Evolutionary conservation across 345 rosid genomes (phyloP).

Genomic region (Brassica carinata): DNA sequence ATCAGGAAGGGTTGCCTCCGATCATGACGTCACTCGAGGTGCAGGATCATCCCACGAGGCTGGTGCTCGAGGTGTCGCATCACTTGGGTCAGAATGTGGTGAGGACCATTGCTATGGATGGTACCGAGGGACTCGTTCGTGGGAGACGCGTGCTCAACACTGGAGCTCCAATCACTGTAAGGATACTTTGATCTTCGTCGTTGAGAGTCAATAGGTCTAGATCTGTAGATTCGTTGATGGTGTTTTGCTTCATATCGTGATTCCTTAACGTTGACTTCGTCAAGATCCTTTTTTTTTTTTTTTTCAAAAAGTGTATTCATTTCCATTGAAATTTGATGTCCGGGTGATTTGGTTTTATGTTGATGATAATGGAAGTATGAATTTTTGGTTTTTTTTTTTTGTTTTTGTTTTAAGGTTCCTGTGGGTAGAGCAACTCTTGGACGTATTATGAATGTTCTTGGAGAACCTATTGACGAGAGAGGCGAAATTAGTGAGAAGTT

Average conservation of each 20-base stretch:
- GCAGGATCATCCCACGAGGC: slow-evolving; percentile 58
- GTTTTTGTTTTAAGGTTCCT: slow-evolving; percentile 92
- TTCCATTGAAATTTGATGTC: neutral
- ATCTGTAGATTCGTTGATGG: slow-evolving; percentile 7
- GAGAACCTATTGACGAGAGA: slow-evolving; percentile 90
- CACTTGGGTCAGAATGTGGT: slow-evolving; percentile 88
- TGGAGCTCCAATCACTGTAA: slow-evolving; percentile 95
- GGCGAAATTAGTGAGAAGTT: slow-evolving; percentile 85
- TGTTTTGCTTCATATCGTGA: neutral
- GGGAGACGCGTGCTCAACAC: slow-evolving; percentile 88
- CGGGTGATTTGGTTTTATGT: neutral
- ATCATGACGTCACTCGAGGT: slow-evolving; percentile 97
- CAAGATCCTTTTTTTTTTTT: neutral
- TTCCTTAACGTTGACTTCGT: slow-evolving; percentile 17
- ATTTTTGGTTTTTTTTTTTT: too few species aligned
- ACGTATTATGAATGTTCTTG: slow-evolving; percentile 94
- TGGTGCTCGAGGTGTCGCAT: slow-evolving; percentile 96
- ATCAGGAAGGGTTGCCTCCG: slow-evolving; percentile 87
- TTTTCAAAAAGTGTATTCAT: neutral
- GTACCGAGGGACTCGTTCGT: slow-evolving; percentile 81
- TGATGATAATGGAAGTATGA: too few species aligned
- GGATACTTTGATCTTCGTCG: neutral
- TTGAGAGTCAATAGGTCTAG: neutral
- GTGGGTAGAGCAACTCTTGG: slow-evolving; percentile 98
- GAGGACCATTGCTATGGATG: slow-evolving; percentile 97